Base-by-base conservation (phyloP, 1,284 basidiomycete genomes). In the Puccinia hordei region DNA sequence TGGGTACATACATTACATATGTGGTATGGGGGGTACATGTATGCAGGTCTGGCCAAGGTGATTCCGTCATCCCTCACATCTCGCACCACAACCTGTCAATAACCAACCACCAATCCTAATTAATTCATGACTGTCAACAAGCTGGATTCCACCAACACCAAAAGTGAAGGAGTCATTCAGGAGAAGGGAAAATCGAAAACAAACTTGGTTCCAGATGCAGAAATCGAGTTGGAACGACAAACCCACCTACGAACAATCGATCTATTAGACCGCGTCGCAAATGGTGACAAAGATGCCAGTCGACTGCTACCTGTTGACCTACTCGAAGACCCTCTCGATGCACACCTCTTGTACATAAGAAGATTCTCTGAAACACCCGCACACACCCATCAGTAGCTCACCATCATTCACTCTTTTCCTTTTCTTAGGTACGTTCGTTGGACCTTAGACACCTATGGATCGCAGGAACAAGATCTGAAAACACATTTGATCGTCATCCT, bases 401-500 rank as follows among this genome's bases (percentile, higher is more conserved):
- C 68, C 84, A 17, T 82, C 55, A 22, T n/a, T 44, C n/a, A 8
- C 4, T 38, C 27, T 46, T 68, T 22, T 44, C 5, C 19, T 22
- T 83, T 83, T 4, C 84, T 83, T 82, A 82, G 82, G 35, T 86
- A 85, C 81, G 85, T 85, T n/a, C 84, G 85, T 63, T 86, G 85
- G 85, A 83, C 82, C 79, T 83, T 85, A 78, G 85, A 85, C 81
- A 83, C 83, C 71, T 86, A 84, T 82, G 85, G 85, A 35, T 82
- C 83, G 41, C 84, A 85, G 33, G 83, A 73, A 65, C 83, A 68
- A 61, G 83, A 83, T 12, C 80, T 82, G 53, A 85, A 85, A 53
- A 83, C 83, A 38, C 83, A 85, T 76, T 86, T 93, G 3, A 87
- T 95, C 0, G 92, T 92, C 46, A 87, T 90, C 0, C 87, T 95